Evolutionary conservation across 2,329 filamentous ascomycete genomes (phyloP).

Genomic region (Apiospora sp.): DNA sequence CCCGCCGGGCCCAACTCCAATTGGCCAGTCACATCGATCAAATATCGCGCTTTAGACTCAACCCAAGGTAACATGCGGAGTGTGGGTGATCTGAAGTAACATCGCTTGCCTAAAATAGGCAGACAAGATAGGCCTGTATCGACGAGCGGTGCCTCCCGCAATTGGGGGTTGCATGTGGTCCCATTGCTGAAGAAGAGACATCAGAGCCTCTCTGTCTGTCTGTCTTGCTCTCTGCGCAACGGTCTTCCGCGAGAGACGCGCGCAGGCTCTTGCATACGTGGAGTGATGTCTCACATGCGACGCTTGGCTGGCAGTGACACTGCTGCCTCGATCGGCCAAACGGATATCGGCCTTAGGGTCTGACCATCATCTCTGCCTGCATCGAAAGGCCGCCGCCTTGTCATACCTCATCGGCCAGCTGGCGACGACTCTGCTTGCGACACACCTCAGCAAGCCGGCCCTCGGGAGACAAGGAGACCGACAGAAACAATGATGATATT

Average conservation of each 20-base stretch:
- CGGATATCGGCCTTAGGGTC: not conserved
- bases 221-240: not conserved
- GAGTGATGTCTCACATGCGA: not conserved
- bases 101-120: slow-evolving; percentile 5
- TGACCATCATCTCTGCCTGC: not conserved
- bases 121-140: not conserved
- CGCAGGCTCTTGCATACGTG: not conserved
- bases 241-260: not conserved
- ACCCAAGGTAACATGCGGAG: not conserved
- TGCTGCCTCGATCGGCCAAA: not conserved
- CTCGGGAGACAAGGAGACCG: not conserved
- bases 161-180: not conserved
- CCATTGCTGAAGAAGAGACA: not conserved
- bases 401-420: not conserved
- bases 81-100: slow-evolving; percentile 8
- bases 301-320: not conserved
- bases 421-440: not conserved
- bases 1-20: not conserved
- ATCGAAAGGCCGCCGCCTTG: not conserved
- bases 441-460: not conserved
- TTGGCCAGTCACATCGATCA: not conserved
- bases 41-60: not conserved
- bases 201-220: too few relatives aligned
- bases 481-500: not conserved
- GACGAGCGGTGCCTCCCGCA: not conserved